A percentile compares a stretch with the other conserved stretches of the same genome.
phyloP scores from a whole-genome alignment of 2,329 filamentous ascomycete genomes.

The Colletotrichum sp. region DNA sequence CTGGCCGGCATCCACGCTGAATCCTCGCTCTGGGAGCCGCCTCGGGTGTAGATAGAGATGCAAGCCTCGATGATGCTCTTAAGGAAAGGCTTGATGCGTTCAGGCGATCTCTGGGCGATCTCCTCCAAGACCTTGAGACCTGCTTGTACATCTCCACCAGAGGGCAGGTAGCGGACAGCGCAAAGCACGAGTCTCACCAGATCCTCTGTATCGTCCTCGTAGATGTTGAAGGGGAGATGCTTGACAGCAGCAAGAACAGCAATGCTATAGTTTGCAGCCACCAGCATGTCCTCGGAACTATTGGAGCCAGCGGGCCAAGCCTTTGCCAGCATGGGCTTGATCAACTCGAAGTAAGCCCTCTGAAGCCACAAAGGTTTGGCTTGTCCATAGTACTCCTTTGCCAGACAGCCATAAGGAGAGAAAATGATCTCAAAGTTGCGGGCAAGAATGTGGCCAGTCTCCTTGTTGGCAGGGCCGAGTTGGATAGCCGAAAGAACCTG shows the following conservation, averaged over 20 bases:
- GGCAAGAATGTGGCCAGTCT: constrained; percentile 43
- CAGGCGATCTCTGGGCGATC: constrained; percentile 51
- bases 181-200: constrained; percentile 56
- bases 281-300: constrained; percentile 30
- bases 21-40: constrained; percentile 2
- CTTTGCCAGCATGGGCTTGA: constrained; percentile 47
- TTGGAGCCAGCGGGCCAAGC: constrained; percentile 40
- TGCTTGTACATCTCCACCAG: constrained; percentile 48
- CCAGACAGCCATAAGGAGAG: constrained; percentile 41
- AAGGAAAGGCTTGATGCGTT: constrained; percentile 51
- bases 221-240: constrained; percentile 55
- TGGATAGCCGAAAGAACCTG: constrained; percentile 32
- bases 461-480: constrained; percentile 31
- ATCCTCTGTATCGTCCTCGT: constrained; percentile 52
- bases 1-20: constrained; percentile 34
- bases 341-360: constrained; percentile 52
- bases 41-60: constrained; percentile 34
- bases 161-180: constrained; percentile 45
- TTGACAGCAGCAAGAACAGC: constrained; percentile 53
- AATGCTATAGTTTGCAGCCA: constrained; percentile 46
- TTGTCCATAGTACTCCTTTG: constrained; percentile 43
- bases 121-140: constrained; percentile 54
- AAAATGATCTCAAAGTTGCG: constrained; percentile 48
- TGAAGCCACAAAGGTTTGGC: constrained; percentile 52
- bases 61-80: constrained; percentile 52